Conservation (phyloP, 192 early-diverging fungal genomes). For the Coemansia sp. region DNA sequence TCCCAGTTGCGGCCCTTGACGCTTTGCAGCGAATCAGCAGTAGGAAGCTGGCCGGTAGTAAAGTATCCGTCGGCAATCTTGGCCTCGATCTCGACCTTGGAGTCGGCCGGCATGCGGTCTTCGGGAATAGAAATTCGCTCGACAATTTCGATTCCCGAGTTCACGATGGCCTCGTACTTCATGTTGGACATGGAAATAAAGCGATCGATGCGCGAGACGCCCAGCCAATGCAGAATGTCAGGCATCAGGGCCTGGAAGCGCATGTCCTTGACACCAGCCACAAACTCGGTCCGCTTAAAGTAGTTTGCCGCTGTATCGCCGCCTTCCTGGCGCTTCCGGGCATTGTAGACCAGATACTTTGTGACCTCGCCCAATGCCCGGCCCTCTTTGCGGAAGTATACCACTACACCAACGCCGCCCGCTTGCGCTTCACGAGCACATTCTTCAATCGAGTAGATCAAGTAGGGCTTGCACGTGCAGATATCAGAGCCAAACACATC, state of each 20-base stretch:
- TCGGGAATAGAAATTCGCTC: constrained; percentile 87
- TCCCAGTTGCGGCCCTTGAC: constrained; percentile 86
- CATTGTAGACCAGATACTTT: constrained; percentile 96
- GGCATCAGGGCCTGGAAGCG: constrained; percentile 97
- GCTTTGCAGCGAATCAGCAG: constrained; percentile 58
- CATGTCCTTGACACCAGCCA: constrained; percentile 93
- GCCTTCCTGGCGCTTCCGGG: constrained; percentile 77
- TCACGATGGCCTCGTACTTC: constrained; percentile 93
- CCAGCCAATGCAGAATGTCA: constrained; percentile 94
- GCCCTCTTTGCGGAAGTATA: constrained; percentile 96
- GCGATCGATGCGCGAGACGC: constrained; percentile 88
- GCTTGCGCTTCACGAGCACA: constrained; percentile 83
- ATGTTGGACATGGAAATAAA: constrained; percentile 85
- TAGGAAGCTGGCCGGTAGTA: constrained; percentile 62
- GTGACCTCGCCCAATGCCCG: constrained; percentile 92
- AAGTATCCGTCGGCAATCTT: constrained; percentile 97
- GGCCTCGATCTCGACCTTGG: constrained; percentile 93
- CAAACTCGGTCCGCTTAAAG: constrained; percentile 82
- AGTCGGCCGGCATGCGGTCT: constrained; percentile 84
- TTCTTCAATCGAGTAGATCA: constrained; percentile 89
- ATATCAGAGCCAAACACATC: constrained; percentile 87
- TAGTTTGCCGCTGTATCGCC: constrained; percentile 89
- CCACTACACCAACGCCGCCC: constrained; percentile 90
- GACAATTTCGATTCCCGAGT: constrained; percentile 81
- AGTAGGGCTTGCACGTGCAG: constrained; percentile 78